phyloP scores from a whole-genome alignment of 768 basidiomycete genomes.

The Lentinus brumalis region DNA sequence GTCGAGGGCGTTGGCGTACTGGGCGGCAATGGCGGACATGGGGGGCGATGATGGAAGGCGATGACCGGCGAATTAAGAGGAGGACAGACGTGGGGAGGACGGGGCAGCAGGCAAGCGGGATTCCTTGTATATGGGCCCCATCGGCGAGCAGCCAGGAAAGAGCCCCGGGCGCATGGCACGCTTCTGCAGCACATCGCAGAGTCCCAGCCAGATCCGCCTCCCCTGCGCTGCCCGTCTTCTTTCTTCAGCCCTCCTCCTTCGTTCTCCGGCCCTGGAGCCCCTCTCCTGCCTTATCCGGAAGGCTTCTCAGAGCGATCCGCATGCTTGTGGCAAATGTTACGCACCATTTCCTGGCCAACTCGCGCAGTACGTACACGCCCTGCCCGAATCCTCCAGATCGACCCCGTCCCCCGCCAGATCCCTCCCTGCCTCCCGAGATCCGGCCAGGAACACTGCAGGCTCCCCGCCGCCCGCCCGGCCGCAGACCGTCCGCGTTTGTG shows the following conservation, averaged over 20 bases:
- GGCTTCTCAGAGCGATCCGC: slow-evolving; percentile 13
- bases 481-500: neutral
- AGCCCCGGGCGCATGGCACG: neutral
- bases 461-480: neutral
- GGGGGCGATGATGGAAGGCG: neutral
- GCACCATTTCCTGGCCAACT: neutral
- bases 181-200: neutral
- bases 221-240: neutral
- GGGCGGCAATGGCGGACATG: slow-evolving; percentile 20
- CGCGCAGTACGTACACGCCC: neutral
- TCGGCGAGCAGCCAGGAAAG: neutral
- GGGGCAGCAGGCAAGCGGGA: slow-evolving; percentile 2
- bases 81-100: neutral
- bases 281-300: slow-evolving; percentile 1
- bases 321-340: neutral
- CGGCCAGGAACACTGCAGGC: neutral
- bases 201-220: slow-evolving; percentile 9
- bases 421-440: neutral
- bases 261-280: neutral
- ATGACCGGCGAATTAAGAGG: slow-evolving; percentile 13
- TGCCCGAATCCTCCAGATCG: neutral
- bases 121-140: slow-evolving; percentile 7
- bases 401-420: neutral
- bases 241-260: slow-evolving; percentile 2
- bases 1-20: slow-evolving; percentile 9